A percentile compares a stretch with the other conserved stretches of the same genome.
These are phyloP conservation scores for Pyrenula massariospora DNA, from an alignment of 495 filamentous ascomycete species.

Conservation along the genomic window DNA sequence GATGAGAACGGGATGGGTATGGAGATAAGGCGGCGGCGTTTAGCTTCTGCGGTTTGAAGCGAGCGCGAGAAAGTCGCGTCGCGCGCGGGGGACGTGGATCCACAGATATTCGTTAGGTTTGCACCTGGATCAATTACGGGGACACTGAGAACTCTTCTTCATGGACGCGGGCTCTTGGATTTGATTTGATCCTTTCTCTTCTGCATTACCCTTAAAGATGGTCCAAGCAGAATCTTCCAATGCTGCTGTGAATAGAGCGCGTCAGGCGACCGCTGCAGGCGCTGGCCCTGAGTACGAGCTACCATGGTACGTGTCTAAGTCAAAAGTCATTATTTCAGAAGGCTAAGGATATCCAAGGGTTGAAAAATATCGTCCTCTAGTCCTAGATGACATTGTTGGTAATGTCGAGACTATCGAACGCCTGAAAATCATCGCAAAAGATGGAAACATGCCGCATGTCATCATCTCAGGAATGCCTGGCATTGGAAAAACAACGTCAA, in stretches of 20 bases:
- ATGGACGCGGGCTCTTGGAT: too few relatives aligned
- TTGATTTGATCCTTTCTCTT: too few relatives aligned
- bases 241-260: constrained; percentile 53
- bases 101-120: too few relatives aligned
- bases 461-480: constrained; percentile 99
- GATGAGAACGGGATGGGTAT: too few relatives aligned
- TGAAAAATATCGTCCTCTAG: constrained; percentile 91
- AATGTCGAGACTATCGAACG: constrained; percentile 97
- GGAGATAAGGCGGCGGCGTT: too few relatives aligned
- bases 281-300: constrained; percentile 67
- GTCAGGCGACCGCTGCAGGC: constrained; percentile 50
- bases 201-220: too few relatives aligned
- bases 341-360: constrained; percentile 50
- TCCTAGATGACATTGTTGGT: constrained; percentile 93
- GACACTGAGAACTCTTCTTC: too few relatives aligned
- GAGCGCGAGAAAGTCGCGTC: too few relatives aligned
- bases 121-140: too few relatives aligned
- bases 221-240: constrained; percentile 65
- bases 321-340: constrained; percentile 1
- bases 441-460: constrained; percentile 98
- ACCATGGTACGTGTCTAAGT: constrained; percentile 58
- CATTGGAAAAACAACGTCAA: constrained; percentile 97
- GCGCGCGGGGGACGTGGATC: too few relatives aligned
- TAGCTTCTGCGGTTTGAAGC: too few relatives aligned
- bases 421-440: constrained; percentile 95